Evolutionary conservation across 108 stramenopile genomes (phyloP).

Genomic region (Skeletonema marinoi): DNA sequence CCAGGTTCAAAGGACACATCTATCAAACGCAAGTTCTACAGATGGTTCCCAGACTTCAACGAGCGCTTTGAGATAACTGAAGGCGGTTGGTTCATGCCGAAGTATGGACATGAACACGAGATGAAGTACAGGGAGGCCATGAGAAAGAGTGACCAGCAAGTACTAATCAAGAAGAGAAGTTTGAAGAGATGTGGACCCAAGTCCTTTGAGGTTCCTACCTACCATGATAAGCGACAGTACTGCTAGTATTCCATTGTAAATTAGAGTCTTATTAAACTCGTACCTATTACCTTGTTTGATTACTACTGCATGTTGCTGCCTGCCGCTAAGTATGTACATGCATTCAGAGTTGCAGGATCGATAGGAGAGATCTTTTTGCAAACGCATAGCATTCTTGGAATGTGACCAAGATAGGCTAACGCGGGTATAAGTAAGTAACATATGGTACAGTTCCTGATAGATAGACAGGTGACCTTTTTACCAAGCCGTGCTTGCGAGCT

Average conservation of each 20-base stretch:
- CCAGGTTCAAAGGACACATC: not conserved
- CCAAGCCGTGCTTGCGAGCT: too few relatives aligned
- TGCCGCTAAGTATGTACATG: too few relatives aligned
- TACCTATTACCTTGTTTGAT: too few relatives aligned
- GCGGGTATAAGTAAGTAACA: too few relatives aligned
- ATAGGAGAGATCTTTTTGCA: too few relatives aligned
- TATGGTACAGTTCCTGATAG: too few relatives aligned
- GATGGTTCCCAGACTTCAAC: conserved; percentile 24
- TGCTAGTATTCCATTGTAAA: not conserved
- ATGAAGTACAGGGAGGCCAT: conserved; percentile 10
- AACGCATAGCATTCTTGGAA: too few relatives aligned
- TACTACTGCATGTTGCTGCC: too few relatives aligned
- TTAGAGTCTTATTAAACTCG: not conserved
- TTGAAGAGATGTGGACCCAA: conserved; percentile 3
- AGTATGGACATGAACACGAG: conserved; percentile 20
- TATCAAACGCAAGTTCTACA: conserved; percentile 16
- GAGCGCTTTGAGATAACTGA: conserved; percentile 16
- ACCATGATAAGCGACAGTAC: not conserved
- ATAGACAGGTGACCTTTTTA: too few relatives aligned
- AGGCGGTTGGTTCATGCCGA: conserved; percentile 20
- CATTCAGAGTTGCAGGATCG: too few relatives aligned
- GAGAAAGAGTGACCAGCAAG: conserved; percentile 17
- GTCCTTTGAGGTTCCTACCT: not conserved
- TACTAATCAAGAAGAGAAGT: conserved; percentile 10
- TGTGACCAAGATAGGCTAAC: too few relatives aligned